Percentiles rank a stretch among this genome's conserved stretches.
Evolutionary conservation across 2,329 filamentous ascomycete genomes (phyloP).

Genomic region (Colletotrichum scovillei): DNA sequence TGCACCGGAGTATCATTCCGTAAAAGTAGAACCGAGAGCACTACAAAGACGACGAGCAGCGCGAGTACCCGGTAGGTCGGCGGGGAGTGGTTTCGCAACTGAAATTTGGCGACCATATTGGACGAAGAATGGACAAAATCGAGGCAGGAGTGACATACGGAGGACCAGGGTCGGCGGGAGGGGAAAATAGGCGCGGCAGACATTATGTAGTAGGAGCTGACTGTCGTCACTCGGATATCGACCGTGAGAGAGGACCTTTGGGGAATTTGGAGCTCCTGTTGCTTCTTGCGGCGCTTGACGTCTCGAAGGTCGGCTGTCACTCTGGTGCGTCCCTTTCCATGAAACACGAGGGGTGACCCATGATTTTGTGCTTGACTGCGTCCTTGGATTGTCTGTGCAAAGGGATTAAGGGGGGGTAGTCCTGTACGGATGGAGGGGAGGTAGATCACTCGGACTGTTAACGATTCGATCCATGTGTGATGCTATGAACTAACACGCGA

Average conservation of each 20-base stretch:
- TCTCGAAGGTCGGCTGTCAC: conserved; percentile 27
- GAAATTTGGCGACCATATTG: conserved; percentile 33
- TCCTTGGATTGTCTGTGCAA: conserved; percentile 27
- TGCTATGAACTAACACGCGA: conserved; percentile 4
- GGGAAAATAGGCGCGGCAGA: not conserved
- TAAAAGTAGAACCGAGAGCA: conserved; percentile 18
- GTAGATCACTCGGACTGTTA: conserved; percentile 23
- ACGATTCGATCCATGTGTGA: not conserved
- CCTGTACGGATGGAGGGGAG: not conserved
- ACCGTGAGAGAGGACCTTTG: conserved; percentile 7
- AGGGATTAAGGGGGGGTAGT: not conserved
- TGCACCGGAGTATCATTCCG: conserved; percentile 6
- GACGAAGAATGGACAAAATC: not conserved
- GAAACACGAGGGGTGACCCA: conserved; percentile 32
- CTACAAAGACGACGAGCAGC: conserved; percentile 24
- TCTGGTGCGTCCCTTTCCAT: conserved; percentile 10
- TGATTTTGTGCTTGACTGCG: conserved; percentile 23
- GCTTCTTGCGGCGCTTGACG: conserved; percentile 32
- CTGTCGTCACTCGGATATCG: conserved; percentile 19
- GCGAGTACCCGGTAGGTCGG: conserved; percentile 32
- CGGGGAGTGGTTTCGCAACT: conserved; percentile 26
- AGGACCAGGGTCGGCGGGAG: not conserved
- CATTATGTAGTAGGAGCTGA: conserved; percentile 24
- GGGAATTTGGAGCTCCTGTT: not conserved
- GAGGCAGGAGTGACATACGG: conserved; percentile 3